A percentile compares a stretch with the other conserved stretches of the same genome.
Conservation (phyloP, 2,329 filamentous ascomycete species). For the Periconia digitata region DNA sequence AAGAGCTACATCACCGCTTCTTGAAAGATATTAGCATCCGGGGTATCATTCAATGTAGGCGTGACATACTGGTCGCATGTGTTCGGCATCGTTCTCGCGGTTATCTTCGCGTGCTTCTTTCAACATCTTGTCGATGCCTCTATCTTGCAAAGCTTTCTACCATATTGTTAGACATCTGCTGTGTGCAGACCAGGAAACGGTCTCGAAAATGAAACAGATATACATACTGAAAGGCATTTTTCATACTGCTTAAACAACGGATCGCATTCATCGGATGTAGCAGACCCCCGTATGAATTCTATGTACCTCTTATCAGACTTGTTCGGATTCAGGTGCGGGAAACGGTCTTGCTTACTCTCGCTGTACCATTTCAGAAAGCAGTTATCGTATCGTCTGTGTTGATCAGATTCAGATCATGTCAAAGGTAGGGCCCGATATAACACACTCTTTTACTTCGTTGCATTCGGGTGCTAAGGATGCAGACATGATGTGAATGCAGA, state of each 20-base stretch:
- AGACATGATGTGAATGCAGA: slow-evolving; percentile 65
- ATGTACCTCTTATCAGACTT: not conserved
- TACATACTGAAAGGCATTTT: slow-evolving; percentile 74
- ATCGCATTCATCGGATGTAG: slow-evolving; percentile 83
- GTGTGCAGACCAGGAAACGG: no score
- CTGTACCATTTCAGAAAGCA: slow-evolving; percentile 99
- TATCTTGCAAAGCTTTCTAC: slow-evolving; percentile 81
- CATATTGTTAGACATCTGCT: slow-evolving; percentile 15
- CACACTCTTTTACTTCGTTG: slow-evolving; percentile 93
- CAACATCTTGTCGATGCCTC: slow-evolving; percentile 90
- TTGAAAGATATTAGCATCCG: not conserved
- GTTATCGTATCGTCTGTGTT: slow-evolving; percentile 80
- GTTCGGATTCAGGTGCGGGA: not conserved
- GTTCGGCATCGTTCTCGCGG: slow-evolving; percentile 78
- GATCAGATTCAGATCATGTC: no score
- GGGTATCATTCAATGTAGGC: not conserved
- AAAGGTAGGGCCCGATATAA: no score
- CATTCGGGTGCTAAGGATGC: slow-evolving; percentile 93
- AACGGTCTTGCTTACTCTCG: slow-evolving; percentile 71
- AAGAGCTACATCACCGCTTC: not conserved
- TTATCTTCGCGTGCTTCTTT: slow-evolving; percentile 89
- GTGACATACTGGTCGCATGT: slow-evolving; percentile 52
- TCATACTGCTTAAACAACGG: slow-evolving; percentile 86
- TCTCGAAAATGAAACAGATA: not conserved
- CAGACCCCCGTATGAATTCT: slow-evolving; percentile 86